These are phyloP conservation scores for Penicillium malachiteum DNA, from an alignment of 495 filamentous ascomycete species.

Conservation along the genomic window DNA sequence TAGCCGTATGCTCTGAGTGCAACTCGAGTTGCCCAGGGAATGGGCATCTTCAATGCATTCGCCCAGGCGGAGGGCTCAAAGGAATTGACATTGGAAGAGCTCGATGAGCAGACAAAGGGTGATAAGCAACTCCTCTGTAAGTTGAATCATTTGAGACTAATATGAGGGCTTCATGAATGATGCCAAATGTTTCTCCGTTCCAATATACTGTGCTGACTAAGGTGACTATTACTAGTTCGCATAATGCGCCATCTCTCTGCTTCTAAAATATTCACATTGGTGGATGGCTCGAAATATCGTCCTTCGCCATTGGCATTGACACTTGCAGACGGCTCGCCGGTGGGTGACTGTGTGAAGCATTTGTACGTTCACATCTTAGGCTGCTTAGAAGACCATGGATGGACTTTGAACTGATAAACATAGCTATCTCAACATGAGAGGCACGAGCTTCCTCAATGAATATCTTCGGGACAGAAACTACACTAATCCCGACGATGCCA, in stretches of 20 bases:
- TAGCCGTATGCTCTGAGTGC: neutral
- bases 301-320: neutral
- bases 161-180: too few species aligned
- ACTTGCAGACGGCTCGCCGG: neutral
- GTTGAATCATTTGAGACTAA: neutral
- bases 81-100: neutral
- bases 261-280: neutral
- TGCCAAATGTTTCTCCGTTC: neutral
- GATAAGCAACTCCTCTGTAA: conserved; percentile 21
- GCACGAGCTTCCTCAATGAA: conserved; percentile 15
- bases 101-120: conserved; percentile 13
- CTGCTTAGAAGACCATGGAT: neutral
- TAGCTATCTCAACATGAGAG: conserved; percentile 16
- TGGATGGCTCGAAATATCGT: neutral
- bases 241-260: neutral
- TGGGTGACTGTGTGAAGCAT: neutral
- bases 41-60: neutral
- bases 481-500: conserved; percentile 20
- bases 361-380: neutral
- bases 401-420: neutral
- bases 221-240: neutral
- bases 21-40: neutral
- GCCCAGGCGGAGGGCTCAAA: neutral
- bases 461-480: conserved; percentile 25
- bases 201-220: neutral